Base-by-base conservation (phyloP, 1,284 basidiomycete genomes). In the Coniferiporia weirii region DNA sequence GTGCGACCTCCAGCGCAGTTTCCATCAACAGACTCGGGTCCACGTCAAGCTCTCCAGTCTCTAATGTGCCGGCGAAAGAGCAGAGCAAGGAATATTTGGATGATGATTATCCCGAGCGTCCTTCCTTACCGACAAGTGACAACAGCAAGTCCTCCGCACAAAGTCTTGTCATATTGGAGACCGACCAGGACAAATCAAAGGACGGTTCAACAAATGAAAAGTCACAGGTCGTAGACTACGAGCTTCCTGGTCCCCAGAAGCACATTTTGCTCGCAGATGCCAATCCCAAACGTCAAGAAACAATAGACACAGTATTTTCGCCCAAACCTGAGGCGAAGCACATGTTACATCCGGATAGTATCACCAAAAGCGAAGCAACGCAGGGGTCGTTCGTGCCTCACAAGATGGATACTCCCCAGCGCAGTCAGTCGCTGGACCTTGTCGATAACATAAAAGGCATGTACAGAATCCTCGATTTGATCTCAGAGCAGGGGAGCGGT, bases 391-490 rank as follows among this genome's bases (percentile, higher is more conserved):
- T 9, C 17, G 12, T 17, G 10, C 43, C 9, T 20, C 43, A 34
- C 17, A 54, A 20, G 43, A 34, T 13, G n/a, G 44, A 45, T 13
- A 8, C 17, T 13, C 6, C 22, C n/a, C 32, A 20, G 5, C 40
- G 22, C 4, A 54, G 43, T 7, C 40, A 15, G n/a, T 34, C 53
- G 15, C 9, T 64, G 13, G 68, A 74, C 58, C 58, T 75, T 44
- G 64, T 66, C 7, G 54, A 60, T 43, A 64, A 66, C 0, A 67
- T 81, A 62, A 67, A 68, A 35, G 76, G 76, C 1, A 70, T 81
- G 70, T 80, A 79, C 67, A 72, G 81, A 3, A 74, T 84, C 32
- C 69, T 84, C 13, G 79, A 84, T 58, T 70, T 83, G 4, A 75
- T 82, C 55, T 72, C 69, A 19, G 82, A 84, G 62, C 71, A 73